Evolutionary conservation across 108 stramenopile genomes (phyloP).

Genomic region (Nannochloropsis salina): DNA sequence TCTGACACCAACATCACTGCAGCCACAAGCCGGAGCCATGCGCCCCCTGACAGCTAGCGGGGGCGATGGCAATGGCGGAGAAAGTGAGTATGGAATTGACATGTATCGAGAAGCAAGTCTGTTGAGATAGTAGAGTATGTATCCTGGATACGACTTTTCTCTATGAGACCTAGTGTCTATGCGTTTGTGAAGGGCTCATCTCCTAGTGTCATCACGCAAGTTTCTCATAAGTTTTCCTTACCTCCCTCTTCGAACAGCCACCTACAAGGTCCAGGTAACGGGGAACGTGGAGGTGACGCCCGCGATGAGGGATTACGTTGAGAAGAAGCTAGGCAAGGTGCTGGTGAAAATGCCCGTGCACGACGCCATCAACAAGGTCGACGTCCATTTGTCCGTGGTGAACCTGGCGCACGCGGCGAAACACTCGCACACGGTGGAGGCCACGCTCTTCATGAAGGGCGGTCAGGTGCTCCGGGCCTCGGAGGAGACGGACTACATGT

Average conservation of each 20-base stretch:
- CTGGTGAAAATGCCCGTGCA: constrained; percentile 26
- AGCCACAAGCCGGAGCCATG: background rate
- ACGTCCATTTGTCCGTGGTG: constrained; percentile 33
- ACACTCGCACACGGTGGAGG: constrained; percentile 47
- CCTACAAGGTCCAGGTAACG: constrained; percentile 33
- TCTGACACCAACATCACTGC: background rate
- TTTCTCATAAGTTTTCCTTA: background rate
- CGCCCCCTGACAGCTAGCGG: background rate
- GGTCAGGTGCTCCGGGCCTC: constrained; percentile 38
- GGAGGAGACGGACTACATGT: constrained; percentile 52
- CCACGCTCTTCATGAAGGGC: constrained; percentile 48
- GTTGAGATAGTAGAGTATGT: too few species aligned
- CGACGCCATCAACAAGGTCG: constrained; percentile 36
- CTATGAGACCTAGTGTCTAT: too few species aligned
- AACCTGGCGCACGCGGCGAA: background rate
- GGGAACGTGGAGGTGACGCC: constrained; percentile 44
- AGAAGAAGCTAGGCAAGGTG: constrained; percentile 39
- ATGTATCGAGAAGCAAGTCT: too few species aligned
- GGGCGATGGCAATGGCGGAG: background rate
- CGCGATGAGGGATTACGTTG: constrained; percentile 40
- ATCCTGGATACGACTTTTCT: too few species aligned
- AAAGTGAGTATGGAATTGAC: background rate
- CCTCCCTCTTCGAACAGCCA: background rate
- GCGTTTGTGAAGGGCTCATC: too few species aligned
- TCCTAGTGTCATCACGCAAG: too few species aligned